Evolutionary conservation across 2,329 filamentous ascomycete genomes (phyloP), one percentile per base, ranked within the genome.

Genomic region (Monosporascus sp.): DNA sequence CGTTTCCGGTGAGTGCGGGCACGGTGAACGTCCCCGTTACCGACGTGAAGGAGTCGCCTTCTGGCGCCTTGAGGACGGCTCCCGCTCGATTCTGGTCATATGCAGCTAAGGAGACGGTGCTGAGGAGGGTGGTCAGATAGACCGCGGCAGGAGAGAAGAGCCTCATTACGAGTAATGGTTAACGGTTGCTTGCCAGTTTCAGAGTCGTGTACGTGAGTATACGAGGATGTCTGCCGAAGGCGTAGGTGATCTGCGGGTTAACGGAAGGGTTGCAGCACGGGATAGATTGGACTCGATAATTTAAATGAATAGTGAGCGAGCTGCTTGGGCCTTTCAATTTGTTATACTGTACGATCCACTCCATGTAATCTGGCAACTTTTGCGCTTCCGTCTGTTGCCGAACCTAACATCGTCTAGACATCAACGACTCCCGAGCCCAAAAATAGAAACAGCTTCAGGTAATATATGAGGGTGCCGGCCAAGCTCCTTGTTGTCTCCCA

Each of bases 31-130:
- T 57, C 1, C 55, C 55, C 6, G 55, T 54, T 20, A 49, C 53
- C 15, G 53, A 57, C 2, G 53, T 51, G 39, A 57, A 55, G 7
- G 55, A 57, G 39, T 45, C 41, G 25, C 48, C 51, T 14, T 47
- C 53, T 2, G 53, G 55, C 7, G 51, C 55, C 47, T 57, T 57
- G 6, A 57, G 53, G 9, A 57, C 55, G 6, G 55, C 55, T 5
- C 55, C 55, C 8, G 53, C 55, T 20, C 55, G 51, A 18, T 57
- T 57, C 25, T 57, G 53, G 44, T 57, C 55, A 47, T 55, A 57
- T 31, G 51, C 55, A 47, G 53, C 55, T 18, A 52, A 31, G 24
- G 47, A n/a, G n/a, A 50, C 8, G 15, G 48, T n/a, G 39, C 31
- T 14, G 18, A 57, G 36, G 39, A 54, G n/a, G 22, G 39, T 37